These are phyloP conservation scores for Trichocomaceae sp. DNA, from an alignment of 2,329 filamentous ascomycete species.

Conservation along the genomic window DNA sequence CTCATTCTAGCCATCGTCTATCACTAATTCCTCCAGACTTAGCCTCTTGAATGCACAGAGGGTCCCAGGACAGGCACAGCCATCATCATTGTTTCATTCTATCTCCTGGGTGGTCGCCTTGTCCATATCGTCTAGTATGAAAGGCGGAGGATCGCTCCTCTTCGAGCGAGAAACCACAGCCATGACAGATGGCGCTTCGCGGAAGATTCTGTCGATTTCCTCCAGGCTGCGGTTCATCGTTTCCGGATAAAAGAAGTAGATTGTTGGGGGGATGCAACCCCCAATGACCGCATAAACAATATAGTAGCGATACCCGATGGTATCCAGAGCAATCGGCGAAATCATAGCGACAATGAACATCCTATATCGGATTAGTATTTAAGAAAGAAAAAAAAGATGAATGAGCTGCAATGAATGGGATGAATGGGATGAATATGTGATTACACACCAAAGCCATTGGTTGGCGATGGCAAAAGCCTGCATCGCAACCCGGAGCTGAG, in stretches of 20 bases:
- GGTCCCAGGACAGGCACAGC: background rate
- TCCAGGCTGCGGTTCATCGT: slow-evolving; percentile 33
- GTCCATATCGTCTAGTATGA: background rate
- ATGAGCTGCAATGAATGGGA: background rate
- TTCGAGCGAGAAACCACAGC: background rate
- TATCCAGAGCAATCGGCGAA: slow-evolving; percentile 31
- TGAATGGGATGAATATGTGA: background rate
- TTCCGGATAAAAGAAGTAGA: slow-evolving; percentile 36
- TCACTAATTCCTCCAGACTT: background rate
- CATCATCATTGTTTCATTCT: background rate
- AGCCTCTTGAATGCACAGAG: background rate
- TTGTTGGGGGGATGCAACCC: slow-evolving; percentile 15
- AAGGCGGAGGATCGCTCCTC: background rate
- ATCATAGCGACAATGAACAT: slow-evolving; percentile 30
- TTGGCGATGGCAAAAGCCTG: slow-evolving; percentile 39
- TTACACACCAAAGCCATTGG: slow-evolving; percentile 30
- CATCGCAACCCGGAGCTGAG: slow-evolving; percentile 38
- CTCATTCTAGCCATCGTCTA: background rate
- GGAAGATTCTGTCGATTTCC: slow-evolving; percentile 35
- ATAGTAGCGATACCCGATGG: slow-evolving; percentile 44
- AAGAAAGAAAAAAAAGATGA: background rate
- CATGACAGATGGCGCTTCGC: background rate
- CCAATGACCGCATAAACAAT: slow-evolving; percentile 41
- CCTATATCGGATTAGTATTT: slow-evolving; percentile 18
- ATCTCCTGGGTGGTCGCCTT: background rate